Evolutionary conservation across 2,329 filamentous ascomycete species (phyloP), one percentile per base, ranked within the genome.

Genomic region (Aspergillus sp.): DNA sequence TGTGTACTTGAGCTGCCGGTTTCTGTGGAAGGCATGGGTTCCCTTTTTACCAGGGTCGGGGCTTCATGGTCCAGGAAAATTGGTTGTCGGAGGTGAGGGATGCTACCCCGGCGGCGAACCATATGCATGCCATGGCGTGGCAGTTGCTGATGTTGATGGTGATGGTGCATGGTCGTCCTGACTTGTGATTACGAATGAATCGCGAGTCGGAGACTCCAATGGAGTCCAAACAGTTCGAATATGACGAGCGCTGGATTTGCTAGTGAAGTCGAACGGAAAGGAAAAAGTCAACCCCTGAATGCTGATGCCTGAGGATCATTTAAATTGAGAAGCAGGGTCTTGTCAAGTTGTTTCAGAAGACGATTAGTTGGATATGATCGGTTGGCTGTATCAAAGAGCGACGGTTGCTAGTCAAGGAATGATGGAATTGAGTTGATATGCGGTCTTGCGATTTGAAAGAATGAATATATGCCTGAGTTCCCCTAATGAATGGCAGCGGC

Each of bases 31-130:
- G 67, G 60, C 26, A 62, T 53, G 22, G 70, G 63, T 26, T 61
- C 65, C 69, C 69, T 67, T 58, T 62, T 70, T 32, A 73, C 63
- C n/a, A 76, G 57, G 2, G 71, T 65, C 6, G 73, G 68, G 22
- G 62, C 54, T 20, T 62, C 58, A 12, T 66, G 36, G 16, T 58
- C 50, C 10, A 69, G 60, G 26, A 71, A 50, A 42, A 67, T 58
- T 42, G 70, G 69, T 14, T 70, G 53, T 58, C 63, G 65, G 51
- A 71, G 55, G 32, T 57, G 55, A 18, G 73, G 70, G 20, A 75
- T 57, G 26, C 69, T 64, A 39, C 69, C 68, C 36, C 71, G 68
- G 49, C 63, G 67, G 54, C 59, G 54, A 52, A 60, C 62, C 51
- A 59, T 64, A 53, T 72, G 62, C 22, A 56, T 56, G 60, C 63